phyloP scores from a whole-genome alignment of 2,329 filamentous ascomycete genomes.

The Hymenoscyphus fraxineus region DNA sequence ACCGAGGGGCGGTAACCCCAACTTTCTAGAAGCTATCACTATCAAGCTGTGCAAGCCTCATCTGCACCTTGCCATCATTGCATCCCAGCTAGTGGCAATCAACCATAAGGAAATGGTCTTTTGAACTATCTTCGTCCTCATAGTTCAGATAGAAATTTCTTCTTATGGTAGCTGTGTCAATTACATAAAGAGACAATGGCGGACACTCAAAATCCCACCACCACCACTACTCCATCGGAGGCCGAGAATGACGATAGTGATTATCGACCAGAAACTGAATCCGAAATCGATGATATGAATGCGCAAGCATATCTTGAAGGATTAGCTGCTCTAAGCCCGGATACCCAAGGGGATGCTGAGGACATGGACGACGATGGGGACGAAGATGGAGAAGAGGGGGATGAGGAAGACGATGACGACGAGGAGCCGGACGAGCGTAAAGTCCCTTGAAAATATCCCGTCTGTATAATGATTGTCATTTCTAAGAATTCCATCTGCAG shows the following conservation, averaged over 20 bases:
- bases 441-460: background rate
- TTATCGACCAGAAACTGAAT: constrained; percentile 27
- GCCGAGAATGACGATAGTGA: constrained; percentile 32
- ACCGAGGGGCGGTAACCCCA: background rate
- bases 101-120: background rate
- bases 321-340: background rate
- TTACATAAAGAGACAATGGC: background rate
- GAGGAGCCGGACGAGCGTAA: constrained; percentile 4
- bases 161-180: background rate
- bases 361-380: constrained; percentile 17
- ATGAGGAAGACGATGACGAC: constrained; percentile 15
- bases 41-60: background rate
- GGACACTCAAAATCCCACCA: background rate
- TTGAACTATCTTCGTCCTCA: background rate
- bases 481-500: constrained; percentile 1
- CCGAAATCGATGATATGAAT: constrained; percentile 6
- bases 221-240: background rate
- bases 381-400: constrained; percentile 15
- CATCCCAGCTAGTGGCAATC: background rate
- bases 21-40: background rate
- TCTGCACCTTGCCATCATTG: background rate
- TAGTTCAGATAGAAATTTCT: background rate
- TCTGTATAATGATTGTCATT: background rate
- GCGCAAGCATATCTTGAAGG: constrained; percentile 6
- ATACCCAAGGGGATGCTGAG: constrained; percentile 11